Evolutionary conservation across 495 filamentous ascomycete genomes (phyloP).

Genomic region (Aspergillus nidulans): DNA sequence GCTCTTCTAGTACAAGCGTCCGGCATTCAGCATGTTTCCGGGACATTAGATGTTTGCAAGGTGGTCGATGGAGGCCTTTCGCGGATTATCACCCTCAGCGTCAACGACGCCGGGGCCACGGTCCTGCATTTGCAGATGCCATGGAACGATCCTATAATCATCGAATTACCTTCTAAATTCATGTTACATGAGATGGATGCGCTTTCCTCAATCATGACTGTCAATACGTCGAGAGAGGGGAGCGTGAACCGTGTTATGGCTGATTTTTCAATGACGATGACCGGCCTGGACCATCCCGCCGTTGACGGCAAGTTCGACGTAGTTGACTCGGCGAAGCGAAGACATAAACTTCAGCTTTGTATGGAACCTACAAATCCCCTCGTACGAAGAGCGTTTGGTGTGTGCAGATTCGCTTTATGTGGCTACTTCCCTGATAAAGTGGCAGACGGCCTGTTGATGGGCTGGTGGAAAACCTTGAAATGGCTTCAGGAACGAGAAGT

Average conservation of each 20-base stretch:
- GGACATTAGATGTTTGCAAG: constrained; percentile 70
- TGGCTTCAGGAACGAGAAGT: constrained; percentile 55
- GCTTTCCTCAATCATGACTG: constrained; percentile 29
- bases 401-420: constrained; percentile 59
- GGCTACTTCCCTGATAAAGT: constrained; percentile 40
- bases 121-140: constrained; percentile 70
- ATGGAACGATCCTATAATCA: constrained; percentile 60
- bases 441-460: constrained; percentile 61
- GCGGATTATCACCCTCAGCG: constrained; percentile 65
- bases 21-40: constrained; percentile 39
- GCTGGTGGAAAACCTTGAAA: constrained; percentile 73
- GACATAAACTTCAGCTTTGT: constrained; percentile 62
- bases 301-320: constrained; percentile 59
- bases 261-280: constrained; percentile 41
- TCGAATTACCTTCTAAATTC: constrained; percentile 49
- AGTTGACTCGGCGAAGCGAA: constrained; percentile 52
- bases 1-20: constrained; percentile 39
- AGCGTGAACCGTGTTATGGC: constrained; percentile 50
- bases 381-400: constrained; percentile 54
- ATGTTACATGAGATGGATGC: constrained; percentile 42
- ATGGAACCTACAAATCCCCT: constrained; percentile 60
- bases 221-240: constrained; percentile 42
- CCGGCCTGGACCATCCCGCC: constrained; percentile 40
- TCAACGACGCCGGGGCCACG: constrained; percentile 55
- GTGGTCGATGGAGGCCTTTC: constrained; percentile 64